A percentile compares a stretch with the other conserved stretches of the same genome.
Conservation (phyloP, 768 basidiomycete genomes). For the Pleurotus cornucopiae region DNA sequence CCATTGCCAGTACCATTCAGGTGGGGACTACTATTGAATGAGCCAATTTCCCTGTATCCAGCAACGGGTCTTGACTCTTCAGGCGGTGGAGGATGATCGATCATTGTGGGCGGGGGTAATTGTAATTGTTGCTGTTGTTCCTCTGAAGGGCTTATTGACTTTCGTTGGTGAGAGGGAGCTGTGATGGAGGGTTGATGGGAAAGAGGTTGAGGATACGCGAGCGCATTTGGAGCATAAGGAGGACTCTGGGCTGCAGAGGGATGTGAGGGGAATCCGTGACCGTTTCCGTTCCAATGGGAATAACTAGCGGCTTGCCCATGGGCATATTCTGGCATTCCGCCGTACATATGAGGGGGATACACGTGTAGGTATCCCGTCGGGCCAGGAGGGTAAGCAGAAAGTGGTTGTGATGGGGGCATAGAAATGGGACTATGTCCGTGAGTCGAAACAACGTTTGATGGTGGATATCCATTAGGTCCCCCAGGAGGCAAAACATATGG, state of each 20-base stretch:
- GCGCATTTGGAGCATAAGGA: conserved; percentile 12
- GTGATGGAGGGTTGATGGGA: neutral
- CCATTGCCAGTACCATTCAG: neutral
- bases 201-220: conserved; percentile 8
- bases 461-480: neutral
- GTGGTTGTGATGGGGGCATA: neutral
- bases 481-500: conserved; percentile 1
- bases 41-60: conserved; percentile 2
- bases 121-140: neutral
- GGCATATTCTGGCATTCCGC: conserved; percentile 18
- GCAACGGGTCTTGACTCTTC: conserved; percentile 10
- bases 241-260: conserved; percentile 22
- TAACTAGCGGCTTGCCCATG: conserved; percentile 28
- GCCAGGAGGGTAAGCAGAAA: conserved; percentile 1
- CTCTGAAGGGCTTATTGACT: neutral
- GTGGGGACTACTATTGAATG: neutral
- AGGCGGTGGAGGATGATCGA: conserved; percentile 9
- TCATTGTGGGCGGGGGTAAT: conserved; percentile 14
- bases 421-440: conserved; percentile 1
- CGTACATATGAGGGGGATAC: conserved; percentile 20
- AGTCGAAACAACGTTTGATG: neutral
- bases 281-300: conserved; percentile 31
- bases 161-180: neutral
- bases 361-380: conserved; percentile 19
- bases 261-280: conserved; percentile 14